Base-by-base conservation (phyloP, 202 grass and related monocot species). In the Zoysia matrella region DNA sequence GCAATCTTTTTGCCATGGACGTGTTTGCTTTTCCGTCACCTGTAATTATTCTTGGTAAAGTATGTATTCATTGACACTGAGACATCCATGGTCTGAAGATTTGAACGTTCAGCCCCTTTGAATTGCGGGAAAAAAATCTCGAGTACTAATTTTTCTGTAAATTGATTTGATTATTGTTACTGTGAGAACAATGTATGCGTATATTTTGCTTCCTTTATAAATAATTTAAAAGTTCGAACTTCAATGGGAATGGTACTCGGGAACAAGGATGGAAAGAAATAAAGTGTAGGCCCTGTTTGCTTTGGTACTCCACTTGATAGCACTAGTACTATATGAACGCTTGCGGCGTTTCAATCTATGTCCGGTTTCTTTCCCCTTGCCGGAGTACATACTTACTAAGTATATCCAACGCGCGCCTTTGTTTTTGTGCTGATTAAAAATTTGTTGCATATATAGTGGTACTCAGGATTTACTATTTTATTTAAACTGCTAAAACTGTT, bases 231-330 rank as follows among this genome's bases (percentile, higher is more conserved):
- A 72, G 52, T 81, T 73, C 46, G 64, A 86, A 74, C 79, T 63
- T 51, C 69, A 65, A 83, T 83, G 69, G 42, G 83, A 57, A 30
- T 74, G 58, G 62, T 30, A 30, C 83, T 79, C 83, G 79, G 88
- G 79, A 74, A 79, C 50, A 51, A 79, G 83, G 68, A 14, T 57
- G 67, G 6, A 7, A 52, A 47, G 4, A 47, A 3, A 7, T 47
- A 68, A 39, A 69, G 18, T 48, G 15, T 6, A 4, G 64, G 15
- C 7, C 1, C 68, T 8, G 67, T 60, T 44, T 65, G 83, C 84
- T 83, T 86, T 83, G 88, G 88, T 79, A 83, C 88, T 86, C 22
- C 22, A 30, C 22, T 30, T 16, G 55, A 58, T 90, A 83, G 10
- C 11, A 52, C 22, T 30, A 30, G 22, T 30, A 30, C 22, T 30